phyloP scores from a whole-genome alignment of 2,329 filamentous ascomycete species.

The Sclerotinia minor region DNA sequence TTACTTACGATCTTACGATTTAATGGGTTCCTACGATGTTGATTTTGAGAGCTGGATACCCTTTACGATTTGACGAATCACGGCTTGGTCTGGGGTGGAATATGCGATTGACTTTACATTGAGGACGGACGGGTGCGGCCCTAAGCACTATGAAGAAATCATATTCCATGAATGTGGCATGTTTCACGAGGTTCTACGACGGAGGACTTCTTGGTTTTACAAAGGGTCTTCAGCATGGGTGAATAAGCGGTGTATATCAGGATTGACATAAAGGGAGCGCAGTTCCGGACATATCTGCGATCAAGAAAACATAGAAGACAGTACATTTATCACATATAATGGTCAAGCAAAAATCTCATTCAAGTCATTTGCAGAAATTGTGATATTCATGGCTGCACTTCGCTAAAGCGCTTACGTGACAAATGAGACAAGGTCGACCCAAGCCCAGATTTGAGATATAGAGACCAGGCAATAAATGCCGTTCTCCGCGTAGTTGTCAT shows the following conservation, averaged over 20 bases:
- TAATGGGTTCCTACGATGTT: slow-evolving; percentile 11
- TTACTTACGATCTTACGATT: slow-evolving; percentile 3
- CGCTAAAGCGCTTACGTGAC: slow-evolving; percentile 47
- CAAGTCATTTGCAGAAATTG: slow-evolving; percentile 27
- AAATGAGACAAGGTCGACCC: slow-evolving; percentile 44
- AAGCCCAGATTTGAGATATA: slow-evolving; percentile 46
- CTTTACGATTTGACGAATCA: slow-evolving; percentile 13
- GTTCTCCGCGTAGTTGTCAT: slow-evolving; percentile 70
- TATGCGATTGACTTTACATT: neutral
- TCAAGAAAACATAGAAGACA: neutral
- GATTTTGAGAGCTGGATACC: slow-evolving; percentile 2
- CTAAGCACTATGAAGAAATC: neutral
- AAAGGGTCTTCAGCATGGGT: neutral
- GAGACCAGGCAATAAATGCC: slow-evolving; percentile 65
- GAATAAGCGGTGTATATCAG: neutral
- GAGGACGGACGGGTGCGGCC: neutral
- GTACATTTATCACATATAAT: neutral
- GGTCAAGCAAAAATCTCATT: neutral
- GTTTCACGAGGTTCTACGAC: neutral
- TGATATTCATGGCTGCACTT: slow-evolving; percentile 39
- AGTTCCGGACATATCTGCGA: neutral
- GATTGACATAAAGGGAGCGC: neutral
- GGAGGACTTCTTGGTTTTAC: neutral
- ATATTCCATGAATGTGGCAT: neutral
- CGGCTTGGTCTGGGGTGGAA: slow-evolving; percentile 10